These are phyloP conservation scores for Fusarium pseudograminearum DNA, from an alignment of 2,329 filamentous ascomycete genomes.

Conservation along the genomic window DNA sequence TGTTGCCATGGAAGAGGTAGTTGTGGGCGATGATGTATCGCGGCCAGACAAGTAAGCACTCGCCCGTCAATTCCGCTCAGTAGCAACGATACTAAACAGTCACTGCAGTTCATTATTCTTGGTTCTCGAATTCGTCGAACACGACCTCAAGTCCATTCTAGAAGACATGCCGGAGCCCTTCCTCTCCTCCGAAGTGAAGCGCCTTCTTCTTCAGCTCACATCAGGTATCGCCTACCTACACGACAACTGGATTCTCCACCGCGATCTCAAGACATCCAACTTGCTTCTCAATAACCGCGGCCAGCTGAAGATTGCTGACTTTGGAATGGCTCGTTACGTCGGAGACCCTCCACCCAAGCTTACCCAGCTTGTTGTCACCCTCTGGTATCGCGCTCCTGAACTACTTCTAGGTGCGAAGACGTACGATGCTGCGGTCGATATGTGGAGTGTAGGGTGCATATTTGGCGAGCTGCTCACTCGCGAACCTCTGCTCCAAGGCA, in stretches of 20 bases:
- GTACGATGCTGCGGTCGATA: slow-evolving; percentile 84
- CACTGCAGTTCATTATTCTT: slow-evolving; percentile 78
- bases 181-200: slow-evolving; percentile 91
- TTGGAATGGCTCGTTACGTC: slow-evolving; percentile 95
- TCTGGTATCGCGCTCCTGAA: slow-evolving; percentile 96
- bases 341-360: slow-evolving; percentile 82
- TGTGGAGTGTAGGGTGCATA: slow-evolving; percentile 97
- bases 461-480: slow-evolving; percentile 91
- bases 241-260: slow-evolving; percentile 89
- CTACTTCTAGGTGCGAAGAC: slow-evolving; percentile 82
- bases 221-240: slow-evolving; percentile 88
- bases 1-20: slow-evolving; percentile 84
- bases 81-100: slow-evolving; percentile 16
- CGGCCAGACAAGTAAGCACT: slow-evolving; percentile 65
- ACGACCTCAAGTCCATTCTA: slow-evolving; percentile 93
- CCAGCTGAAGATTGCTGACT: slow-evolving; percentile 95
- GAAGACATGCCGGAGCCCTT: slow-evolving; percentile 97
- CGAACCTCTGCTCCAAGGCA: slow-evolving; percentile 85
- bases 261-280: slow-evolving; percentile 93
- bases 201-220: slow-evolving; percentile 84
- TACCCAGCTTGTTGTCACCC: slow-evolving; percentile 92
- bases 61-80: slow-evolving; percentile 33
- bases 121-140: slow-evolving; percentile 97
- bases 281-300: slow-evolving; percentile 96
- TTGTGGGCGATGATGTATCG: slow-evolving; percentile 74